Evolutionary conservation across 371 early-diverging fungal genomes (phyloP).

Genomic region (Mucor plumbeus): DNA sequence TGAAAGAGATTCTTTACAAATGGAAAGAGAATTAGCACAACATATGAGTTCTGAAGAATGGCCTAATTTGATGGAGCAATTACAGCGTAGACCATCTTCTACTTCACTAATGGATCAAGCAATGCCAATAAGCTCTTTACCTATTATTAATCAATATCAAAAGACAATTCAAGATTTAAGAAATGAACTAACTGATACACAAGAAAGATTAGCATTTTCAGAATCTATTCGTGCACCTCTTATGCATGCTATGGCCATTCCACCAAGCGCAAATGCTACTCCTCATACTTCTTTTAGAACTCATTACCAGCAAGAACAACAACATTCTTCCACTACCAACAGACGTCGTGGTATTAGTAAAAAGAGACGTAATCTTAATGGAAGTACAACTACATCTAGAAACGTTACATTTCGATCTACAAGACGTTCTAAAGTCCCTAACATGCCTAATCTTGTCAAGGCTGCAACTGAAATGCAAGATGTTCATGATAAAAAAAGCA

Average conservation of each 20-base stretch:
- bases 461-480: neutral
- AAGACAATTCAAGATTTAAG: slow-evolving; percentile 52
- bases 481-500: neutral
- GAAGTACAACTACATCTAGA: slow-evolving; percentile 30
- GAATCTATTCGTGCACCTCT: slow-evolving; percentile 38
- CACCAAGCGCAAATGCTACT: slow-evolving; percentile 10
- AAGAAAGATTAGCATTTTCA: slow-evolving; percentile 32
- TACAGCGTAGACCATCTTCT: slow-evolving; percentile 12
- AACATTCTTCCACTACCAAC: slow-evolving; percentile 17
- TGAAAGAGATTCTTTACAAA: slow-evolving; percentile 60
- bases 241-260: slow-evolving; percentile 41
- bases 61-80: slow-evolving; percentile 18
- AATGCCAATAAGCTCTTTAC: slow-evolving; percentile 22
- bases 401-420: slow-evolving; percentile 37
- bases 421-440: slow-evolving; percentile 25
- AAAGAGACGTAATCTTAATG: slow-evolving; percentile 27
- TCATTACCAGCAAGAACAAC: slow-evolving; percentile 10
- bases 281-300: slow-evolving; percentile 24
- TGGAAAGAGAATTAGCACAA: slow-evolving; percentile 48
- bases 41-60: slow-evolving; percentile 27
- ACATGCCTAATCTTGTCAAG: neutral
- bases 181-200: slow-evolving; percentile 43
- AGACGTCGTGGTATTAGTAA: slow-evolving; percentile 15
- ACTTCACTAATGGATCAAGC: neutral
- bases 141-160: slow-evolving; percentile 55